Base-by-base conservation (phyloP, 164 flowering plant genomes). In the Macadamia tetraphylla region DNA sequence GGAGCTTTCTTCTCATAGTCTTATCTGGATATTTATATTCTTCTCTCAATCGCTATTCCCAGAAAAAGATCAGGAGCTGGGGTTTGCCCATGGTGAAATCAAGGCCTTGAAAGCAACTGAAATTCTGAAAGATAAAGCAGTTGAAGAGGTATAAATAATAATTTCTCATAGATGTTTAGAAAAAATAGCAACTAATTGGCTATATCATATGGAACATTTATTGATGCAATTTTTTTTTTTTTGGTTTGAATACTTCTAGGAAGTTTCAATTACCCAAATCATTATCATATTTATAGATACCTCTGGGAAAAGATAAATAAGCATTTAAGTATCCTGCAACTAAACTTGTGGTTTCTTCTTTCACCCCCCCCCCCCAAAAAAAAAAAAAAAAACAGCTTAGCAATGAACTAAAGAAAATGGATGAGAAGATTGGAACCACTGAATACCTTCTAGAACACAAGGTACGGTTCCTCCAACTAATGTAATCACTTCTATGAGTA, bases 61-160 rank as follows among this genome's bases (percentile, higher is more conserved):
- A 92, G 96, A 87, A 49, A 93, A 86, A 75, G 83, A 87, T 12
- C 75, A 84, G 68, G 93, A 88, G 76, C 60, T 87, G 52, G 81
- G 82, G 62, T 73, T 32, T 71, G 87, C 90, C 62, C 80, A 75
- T 48, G 75, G 68, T 67, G 94, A 89, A 81, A 86, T 89, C 69
- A 87, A 87, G 78, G 88, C 87, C 10, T 66, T 89, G 74, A 85
- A 69, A 78, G 85, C 81, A 10, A 75, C 85, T 29, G 91, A 88
- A 67, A 82, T 67, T 53, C 78, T 81, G 44, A 91, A 88, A 78
- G 91, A 85, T 43, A 94, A 87, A 79, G 96, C 96, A 40, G 46
- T 94, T 31, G 87, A 84, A 73, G 90, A 94, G 96, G 98, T 94
- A 82, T 53, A 31, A 46, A 7, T 1, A 46, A 46, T 46, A 8